Evolutionary conservation across 2,329 filamentous ascomycete genomes (phyloP), one percentile per base, ranked within the genome.

Genomic region (Talaromyces piceae): DNA sequence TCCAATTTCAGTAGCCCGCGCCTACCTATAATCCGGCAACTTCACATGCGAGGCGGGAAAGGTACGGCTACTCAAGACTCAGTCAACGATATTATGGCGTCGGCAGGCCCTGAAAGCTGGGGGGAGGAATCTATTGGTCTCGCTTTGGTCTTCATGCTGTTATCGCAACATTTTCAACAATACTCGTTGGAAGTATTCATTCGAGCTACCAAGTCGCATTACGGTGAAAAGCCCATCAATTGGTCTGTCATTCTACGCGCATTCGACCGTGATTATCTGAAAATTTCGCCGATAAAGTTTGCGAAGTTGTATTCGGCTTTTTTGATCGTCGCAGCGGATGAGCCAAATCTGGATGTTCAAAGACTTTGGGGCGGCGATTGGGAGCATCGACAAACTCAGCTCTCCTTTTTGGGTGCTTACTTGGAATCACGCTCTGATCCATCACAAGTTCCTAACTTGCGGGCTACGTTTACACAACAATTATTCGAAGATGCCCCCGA

Each of bases 371-470:
- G 91, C 53, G 91, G 91, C 6, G 61, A 81, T 55, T 98, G 94
- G 91, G 82, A 85, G 56, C 82, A 94, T 58, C 81, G 86, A 12
- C 84, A 95, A 56, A 88, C 93, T 0, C 91, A 97, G 58, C 74
- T 98, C 30, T 94, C 91, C n/a, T 96, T 97, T 65, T 81, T 97
- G 49, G 86, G 86, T 56, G 90, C 90, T 16, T 96, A 91, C 65
- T 78, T 91, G 20, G 87, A 87, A 3, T 79, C 91, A 51, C 81
- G 80, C 11, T 77, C 95, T 23, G 90, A 97, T 65, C 86, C 88
- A 3, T 86, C 84, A 11, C 87, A 86, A 30, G 93, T 97, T 53
- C 91, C 90, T 1, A 82, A 86, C 28, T 78, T 97, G 30, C 81
- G 87, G 51, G 79, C 83, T 22, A 88, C 89, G 2, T 94, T 96